Base-by-base conservation (phyloP, 106 monocot genomes). In the Dendrobium catenatum region DNA sequence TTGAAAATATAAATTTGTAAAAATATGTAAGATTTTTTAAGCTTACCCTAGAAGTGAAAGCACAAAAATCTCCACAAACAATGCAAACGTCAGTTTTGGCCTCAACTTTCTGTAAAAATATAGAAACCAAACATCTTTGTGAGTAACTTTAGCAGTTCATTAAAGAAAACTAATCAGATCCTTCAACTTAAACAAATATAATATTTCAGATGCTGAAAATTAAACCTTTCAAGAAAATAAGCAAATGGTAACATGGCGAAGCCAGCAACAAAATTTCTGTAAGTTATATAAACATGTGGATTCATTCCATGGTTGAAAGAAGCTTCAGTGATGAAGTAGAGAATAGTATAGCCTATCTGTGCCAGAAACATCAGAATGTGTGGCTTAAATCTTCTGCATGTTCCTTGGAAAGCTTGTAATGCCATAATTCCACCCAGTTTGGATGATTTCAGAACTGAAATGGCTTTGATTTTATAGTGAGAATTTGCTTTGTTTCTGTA, bases 271-370 rank as follows among this genome's bases (percentile, higher is more conserved):
- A 89, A 55, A 81, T 94, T 88, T 41, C 96, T 77, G 67, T 96
- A 94, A 10, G 96, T 96, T 49, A 94, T 48, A 81, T 90, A 94
- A 51, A 96, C 87, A 82, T 87, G 81, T 48, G 91, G 86, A 72
- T 90, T 96, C 84, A 96, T 72, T 19, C 96, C 96, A 29, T 79
- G 72, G 78, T 94, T 89, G 85, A 96, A 96, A 26, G 94, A 87
- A 22, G 96, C 91, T 85, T 96, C 92, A 1, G 94, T 90, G 78
- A 96, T 82, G 91, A 96, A 93, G 83, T 96, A 96, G 40, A 96
- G 83, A 61, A 91, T 73, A 42, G 96, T 96, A 56, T 93, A 96
- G 9, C 93, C 93, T n/a, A 91, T 22, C 76, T 96, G 96, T 61
- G 76, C 75, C 44, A 91, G 78, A 56, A 79, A 55, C 96, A 96